phyloP scores from a whole-genome alignment of 1,284 basidiomycete species.

The Moesziomyces sp. region DNA sequence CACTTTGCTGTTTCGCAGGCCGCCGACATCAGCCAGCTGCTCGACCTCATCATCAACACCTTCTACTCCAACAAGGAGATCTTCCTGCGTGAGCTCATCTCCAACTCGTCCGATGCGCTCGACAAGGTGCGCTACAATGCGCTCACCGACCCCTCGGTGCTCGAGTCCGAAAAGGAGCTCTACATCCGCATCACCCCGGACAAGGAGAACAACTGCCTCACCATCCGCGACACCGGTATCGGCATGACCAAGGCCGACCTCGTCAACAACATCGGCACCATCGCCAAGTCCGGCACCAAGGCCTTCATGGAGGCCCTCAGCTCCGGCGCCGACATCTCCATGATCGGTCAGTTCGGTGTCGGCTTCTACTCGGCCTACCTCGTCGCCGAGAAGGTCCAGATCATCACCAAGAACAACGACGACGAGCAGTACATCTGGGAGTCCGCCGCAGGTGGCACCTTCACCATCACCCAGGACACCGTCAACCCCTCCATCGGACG shows the following conservation, averaged over 20 bases:
- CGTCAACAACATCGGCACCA: conserved; percentile 99
- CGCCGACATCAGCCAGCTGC: conserved; percentile 65
- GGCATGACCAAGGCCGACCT: conserved; percentile 74
- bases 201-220: conserved; percentile 93
- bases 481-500: conserved; percentile 90
- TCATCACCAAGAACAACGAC: conserved; percentile 99
- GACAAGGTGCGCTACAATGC: conserved; percentile 68
- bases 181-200: conserved; percentile 72
- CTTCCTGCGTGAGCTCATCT: conserved; percentile 68
- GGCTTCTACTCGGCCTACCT: conserved; percentile 99
- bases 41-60: conserved; percentile 68
- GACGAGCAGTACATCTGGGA: conserved; percentile 99
- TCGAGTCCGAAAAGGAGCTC: conserved; percentile 66
- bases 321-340: conserved; percentile 78
- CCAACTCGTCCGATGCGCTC: conserved; percentile 67
- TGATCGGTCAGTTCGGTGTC: conserved; percentile 89
- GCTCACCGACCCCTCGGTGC: conserved; percentile 65
- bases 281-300: conserved; percentile 95
- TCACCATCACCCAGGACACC: conserved; percentile 96
- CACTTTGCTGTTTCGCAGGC: conserved; percentile 19
- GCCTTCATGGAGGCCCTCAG: conserved; percentile 92
- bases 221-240: conserved; percentile 94
- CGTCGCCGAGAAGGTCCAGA: conserved; percentile 96
- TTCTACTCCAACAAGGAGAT: conserved; percentile 68
- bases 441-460: conserved; percentile 98